phyloP scores from a whole-genome alignment of 2,329 filamentous ascomycete genomes.

The Calonectria naviculata region DNA sequence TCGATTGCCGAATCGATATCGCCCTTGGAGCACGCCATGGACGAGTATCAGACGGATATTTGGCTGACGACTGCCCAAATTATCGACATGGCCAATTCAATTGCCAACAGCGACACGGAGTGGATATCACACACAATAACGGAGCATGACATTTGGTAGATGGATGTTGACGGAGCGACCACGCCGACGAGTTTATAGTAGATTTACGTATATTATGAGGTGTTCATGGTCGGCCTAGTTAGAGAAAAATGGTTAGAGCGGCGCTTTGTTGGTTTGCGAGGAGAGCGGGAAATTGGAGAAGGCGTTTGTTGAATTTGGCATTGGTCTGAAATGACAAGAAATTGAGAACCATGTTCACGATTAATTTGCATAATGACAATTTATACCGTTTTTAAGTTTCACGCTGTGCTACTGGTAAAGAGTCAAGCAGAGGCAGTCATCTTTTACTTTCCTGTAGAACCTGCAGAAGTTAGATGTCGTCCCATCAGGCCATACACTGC shows the following conservation, averaged over 20 bases:
- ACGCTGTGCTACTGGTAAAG: not conserved
- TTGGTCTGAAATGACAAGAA: not conserved
- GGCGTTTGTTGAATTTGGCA: not conserved
- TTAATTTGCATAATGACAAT: not conserved
- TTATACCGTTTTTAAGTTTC: not conserved
- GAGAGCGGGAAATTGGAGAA: not conserved
- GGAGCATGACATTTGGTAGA: conserved; percentile 55
- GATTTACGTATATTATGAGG: not conserved
- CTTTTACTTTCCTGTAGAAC: not conserved
- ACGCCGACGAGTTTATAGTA: not conserved
- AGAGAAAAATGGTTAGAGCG: not conserved
- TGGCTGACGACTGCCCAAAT: conserved; percentile 58
- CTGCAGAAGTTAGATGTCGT: too few species aligned
- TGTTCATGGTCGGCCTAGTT: not conserved
- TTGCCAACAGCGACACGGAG: conserved; percentile 55
- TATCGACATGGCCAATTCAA: conserved; percentile 59
- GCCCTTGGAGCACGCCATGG: conserved; percentile 29
- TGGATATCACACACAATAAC: conserved; percentile 59
- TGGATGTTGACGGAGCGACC: not conserved
- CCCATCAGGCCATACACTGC: too few species aligned
- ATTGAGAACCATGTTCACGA: not conserved
- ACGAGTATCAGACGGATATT: conserved; percentile 41
- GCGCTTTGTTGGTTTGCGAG: not conserved
- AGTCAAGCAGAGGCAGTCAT: too few species aligned
- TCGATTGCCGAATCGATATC: conserved; percentile 21